Evolutionary conservation across 805 yeast species (phyloP).

Genomic region (Sungouiella thailandica): DNA sequence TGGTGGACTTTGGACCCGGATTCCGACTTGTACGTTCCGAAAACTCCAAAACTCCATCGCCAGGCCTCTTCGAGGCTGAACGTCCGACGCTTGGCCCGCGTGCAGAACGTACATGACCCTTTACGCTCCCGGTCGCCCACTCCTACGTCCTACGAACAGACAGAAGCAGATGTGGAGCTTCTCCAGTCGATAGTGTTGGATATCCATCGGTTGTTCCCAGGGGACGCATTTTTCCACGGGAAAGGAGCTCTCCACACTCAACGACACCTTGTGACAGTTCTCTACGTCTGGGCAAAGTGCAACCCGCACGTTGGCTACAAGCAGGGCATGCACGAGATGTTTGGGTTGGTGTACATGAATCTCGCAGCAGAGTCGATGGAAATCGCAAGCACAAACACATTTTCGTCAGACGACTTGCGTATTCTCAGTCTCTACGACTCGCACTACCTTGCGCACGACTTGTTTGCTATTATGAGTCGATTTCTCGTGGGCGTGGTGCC

Average conservation of each 20-base stretch:
- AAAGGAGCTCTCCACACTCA: constrained; percentile 17
- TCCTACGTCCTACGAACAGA: constrained; percentile 1
- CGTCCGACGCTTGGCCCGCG: constrained; percentile 13
- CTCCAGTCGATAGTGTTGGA: constrained; percentile 44
- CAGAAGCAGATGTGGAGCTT: constrained; percentile 32
- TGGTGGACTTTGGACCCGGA: constrained; percentile 34
- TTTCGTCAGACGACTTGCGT: constrained; percentile 23
- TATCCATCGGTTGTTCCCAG: constrained; percentile 50
- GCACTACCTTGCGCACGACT: constrained; percentile 36
- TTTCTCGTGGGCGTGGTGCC: constrained; percentile 38
- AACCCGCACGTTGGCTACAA: constrained; percentile 35
- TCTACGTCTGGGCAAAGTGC: constrained; percentile 48
- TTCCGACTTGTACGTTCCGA: constrained; percentile 17
- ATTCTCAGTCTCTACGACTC: constrained; percentile 37
- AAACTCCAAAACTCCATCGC: not conserved
- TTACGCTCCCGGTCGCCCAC: constrained; percentile 7
- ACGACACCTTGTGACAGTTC: constrained; percentile 34
- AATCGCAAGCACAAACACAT: constrained; percentile 10
- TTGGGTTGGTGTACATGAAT: constrained; percentile 43
- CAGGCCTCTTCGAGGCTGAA: no score
- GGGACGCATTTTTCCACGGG: constrained; percentile 28
- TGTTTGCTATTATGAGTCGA: constrained; percentile 39
- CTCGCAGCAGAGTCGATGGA: constrained; percentile 31
- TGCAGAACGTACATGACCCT: constrained; percentile 17
- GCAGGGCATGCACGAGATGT: constrained; percentile 53